Conservation (phyloP, 805 yeast species). For the Starmerella apis region DNA sequence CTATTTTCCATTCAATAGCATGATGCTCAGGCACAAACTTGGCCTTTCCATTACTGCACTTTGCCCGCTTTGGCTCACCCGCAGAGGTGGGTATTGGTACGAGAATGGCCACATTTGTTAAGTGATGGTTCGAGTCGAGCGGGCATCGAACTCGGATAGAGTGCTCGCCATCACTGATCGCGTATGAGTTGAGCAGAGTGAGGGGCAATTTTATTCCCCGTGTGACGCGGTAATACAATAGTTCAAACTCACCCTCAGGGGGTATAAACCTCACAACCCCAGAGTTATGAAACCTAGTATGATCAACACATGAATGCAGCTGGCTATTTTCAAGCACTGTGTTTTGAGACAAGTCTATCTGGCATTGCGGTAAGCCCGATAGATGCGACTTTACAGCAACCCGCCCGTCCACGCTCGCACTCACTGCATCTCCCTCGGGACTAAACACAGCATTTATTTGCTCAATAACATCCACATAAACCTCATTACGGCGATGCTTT, state of each 20-base stretch:
- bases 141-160: constrained; percentile 13
- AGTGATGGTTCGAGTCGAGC: constrained; percentile 13
- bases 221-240: constrained; percentile 59
- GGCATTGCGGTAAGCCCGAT: constrained; percentile 74
- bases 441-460: constrained; percentile 60
- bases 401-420: constrained; percentile 67
- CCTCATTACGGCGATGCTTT: constrained; percentile 72
- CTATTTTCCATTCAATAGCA: constrained; percentile 57
- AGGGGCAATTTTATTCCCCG: constrained; percentile 59
- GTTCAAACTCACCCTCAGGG: constrained; percentile 79
- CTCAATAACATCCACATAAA: constrained; percentile 66
- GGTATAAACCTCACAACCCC: constrained; percentile 64
- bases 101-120: constrained; percentile 49
- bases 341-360: constrained; percentile 63
- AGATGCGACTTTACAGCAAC: constrained; percentile 61
- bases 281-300: constrained; percentile 55
- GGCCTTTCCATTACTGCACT: constrained; percentile 50
- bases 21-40: constrained; percentile 58
- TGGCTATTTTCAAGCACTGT: constrained; percentile 56
- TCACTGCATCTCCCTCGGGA: constrained; percentile 45
- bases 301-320: constrained; percentile 77
- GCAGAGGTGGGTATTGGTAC: constrained; percentile 40
- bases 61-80: constrained; percentile 18
- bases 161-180: constrained; percentile 37
- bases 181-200: constrained; percentile 40